A percentile compares a stretch with the other conserved stretches of the same genome.
phyloP scores from a whole-genome alignment of 2,329 filamentous ascomycete genomes.

The Beauveria australis region DNA sequence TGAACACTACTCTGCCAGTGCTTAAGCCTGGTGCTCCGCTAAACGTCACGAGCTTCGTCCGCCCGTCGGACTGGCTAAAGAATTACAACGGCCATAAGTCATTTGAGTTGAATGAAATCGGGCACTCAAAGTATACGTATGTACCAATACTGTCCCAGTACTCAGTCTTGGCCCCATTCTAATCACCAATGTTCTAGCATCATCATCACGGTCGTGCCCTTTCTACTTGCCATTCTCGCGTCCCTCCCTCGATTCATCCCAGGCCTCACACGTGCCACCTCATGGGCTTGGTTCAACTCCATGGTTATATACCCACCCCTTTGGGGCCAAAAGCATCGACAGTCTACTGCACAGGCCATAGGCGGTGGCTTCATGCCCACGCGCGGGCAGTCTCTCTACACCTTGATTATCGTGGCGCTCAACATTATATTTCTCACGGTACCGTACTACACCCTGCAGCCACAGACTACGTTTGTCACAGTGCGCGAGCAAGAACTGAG shows the following conservation, averaged over 20 bases:
- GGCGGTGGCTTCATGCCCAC: slow-evolving; percentile 24
- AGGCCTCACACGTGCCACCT: slow-evolving; percentile 16
- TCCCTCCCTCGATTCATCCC: slow-evolving; percentile 29
- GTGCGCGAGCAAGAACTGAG: slow-evolving; percentile 21
- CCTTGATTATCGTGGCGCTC: slow-evolving; percentile 24
- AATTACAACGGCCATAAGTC: slow-evolving; percentile 45
- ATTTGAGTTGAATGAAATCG: slow-evolving; percentile 38
- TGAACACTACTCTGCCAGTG: slow-evolving; percentile 17
- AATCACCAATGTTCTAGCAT: slow-evolving; percentile 3
- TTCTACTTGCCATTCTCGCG: slow-evolving; percentile 23
- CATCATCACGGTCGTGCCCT: slow-evolving; percentile 21
- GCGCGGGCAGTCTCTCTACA: slow-evolving; percentile 27
- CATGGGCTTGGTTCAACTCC: slow-evolving; percentile 22
- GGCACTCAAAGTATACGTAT: slow-evolving; percentile 19
- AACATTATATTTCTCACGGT: slow-evolving; percentile 26
- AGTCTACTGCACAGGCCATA: slow-evolving; percentile 18
- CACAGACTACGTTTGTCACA: slow-evolving; percentile 20
- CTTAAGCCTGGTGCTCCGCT: slow-evolving; percentile 19
- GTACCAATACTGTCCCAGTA: neutral
- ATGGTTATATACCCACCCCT: slow-evolving; percentile 23
- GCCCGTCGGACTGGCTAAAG: slow-evolving; percentile 21
- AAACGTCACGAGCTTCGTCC: slow-evolving; percentile 25
- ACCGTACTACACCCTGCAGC: slow-evolving; percentile 22
- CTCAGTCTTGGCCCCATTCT: neutral
- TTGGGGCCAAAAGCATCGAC: slow-evolving; percentile 24